These are phyloP conservation scores for Phytopythium ostracodes DNA, from an alignment of 352 stramenopile species.

Conservation along the genomic window DNA sequence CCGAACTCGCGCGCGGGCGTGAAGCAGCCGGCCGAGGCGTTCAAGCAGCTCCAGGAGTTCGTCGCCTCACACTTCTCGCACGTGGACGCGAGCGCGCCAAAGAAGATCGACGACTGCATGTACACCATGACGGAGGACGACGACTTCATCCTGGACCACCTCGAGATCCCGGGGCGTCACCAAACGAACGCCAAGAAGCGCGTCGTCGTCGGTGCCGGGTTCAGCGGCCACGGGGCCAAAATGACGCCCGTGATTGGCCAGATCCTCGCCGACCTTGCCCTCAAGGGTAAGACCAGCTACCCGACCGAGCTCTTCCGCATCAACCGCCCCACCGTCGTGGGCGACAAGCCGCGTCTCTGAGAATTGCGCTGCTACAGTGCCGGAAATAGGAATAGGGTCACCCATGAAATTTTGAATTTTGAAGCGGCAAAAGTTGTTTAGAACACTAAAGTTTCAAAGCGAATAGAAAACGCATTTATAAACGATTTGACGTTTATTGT, in stretches of 20 bases:
- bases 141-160: constrained; percentile 73
- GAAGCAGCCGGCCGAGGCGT: constrained; percentile 21
- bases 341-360: background rate
- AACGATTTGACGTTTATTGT: too few relatives aligned
- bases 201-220: constrained; percentile 66
- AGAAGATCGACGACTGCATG: constrained; percentile 65
- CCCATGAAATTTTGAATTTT: too few relatives aligned
- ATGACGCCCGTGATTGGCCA: constrained; percentile 82
- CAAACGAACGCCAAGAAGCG: constrained; percentile 16
- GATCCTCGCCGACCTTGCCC: constrained; percentile 67
- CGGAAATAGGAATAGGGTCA: too few relatives aligned
- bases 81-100: constrained; percentile 36
- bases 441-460: too few relatives aligned
- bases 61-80: constrained; percentile 41
- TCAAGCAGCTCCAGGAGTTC: constrained; percentile 27
- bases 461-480: too few relatives aligned
- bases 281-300: constrained; percentile 38
- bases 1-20: constrained; percentile 36
- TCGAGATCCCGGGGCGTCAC: constrained; percentile 10
- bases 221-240: constrained; percentile 84
- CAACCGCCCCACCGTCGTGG: constrained; percentile 4
- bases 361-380: too few relatives aligned
- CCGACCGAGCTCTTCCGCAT: constrained; percentile 41
- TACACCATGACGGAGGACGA: constrained; percentile 80
- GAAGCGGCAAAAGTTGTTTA: too few relatives aligned